Evolutionary conservation across 2,329 filamentous ascomycete species (phyloP).

Genomic region (Fusarium brevicatenulatum): DNA sequence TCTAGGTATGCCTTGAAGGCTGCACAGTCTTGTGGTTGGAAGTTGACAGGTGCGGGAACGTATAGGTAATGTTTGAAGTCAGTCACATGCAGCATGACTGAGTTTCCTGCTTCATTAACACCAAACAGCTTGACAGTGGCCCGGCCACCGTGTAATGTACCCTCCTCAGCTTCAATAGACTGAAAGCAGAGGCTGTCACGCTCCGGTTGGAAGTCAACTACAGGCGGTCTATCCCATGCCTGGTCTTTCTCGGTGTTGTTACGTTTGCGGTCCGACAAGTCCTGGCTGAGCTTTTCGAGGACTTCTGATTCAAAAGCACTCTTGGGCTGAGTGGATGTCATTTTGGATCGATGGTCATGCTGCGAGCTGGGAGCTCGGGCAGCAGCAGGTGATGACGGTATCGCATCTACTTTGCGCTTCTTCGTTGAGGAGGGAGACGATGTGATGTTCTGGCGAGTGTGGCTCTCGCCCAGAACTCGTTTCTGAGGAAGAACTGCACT

Average conservation of each 20-base stretch:
- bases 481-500: conserved; percentile 72
- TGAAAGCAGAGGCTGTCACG: conserved; percentile 86
- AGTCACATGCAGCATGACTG: conserved; percentile 92
- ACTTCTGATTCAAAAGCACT: conserved; percentile 94
- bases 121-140: conserved; percentile 92
- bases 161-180: conserved; percentile 95
- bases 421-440: conserved; percentile 71
- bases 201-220: conserved; percentile 63
- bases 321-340: conserved; percentile 80
- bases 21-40: conserved; percentile 80
- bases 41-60: conserved; percentile 85
- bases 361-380: conserved; percentile 71
- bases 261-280: conserved; percentile 85
- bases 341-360: conserved; percentile 68
- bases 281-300: conserved; percentile 94
- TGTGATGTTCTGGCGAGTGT: conserved; percentile 69
- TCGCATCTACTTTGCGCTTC: conserved; percentile 82
- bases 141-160: conserved; percentile 78
- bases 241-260: conserved; percentile 94
- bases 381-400: conserved; percentile 63
- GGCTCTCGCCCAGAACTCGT: conserved; percentile 76
- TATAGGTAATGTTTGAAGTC: conserved; percentile 98
- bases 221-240: conserved; percentile 77
- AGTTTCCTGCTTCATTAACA: conserved; percentile 85
- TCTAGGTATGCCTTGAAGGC: conserved; percentile 85